A percentile compares a stretch with the other conserved stretches of the same genome.
Conservation (phyloP, 768 basidiomycete species). For the Tulasnella sp. region DNA sequence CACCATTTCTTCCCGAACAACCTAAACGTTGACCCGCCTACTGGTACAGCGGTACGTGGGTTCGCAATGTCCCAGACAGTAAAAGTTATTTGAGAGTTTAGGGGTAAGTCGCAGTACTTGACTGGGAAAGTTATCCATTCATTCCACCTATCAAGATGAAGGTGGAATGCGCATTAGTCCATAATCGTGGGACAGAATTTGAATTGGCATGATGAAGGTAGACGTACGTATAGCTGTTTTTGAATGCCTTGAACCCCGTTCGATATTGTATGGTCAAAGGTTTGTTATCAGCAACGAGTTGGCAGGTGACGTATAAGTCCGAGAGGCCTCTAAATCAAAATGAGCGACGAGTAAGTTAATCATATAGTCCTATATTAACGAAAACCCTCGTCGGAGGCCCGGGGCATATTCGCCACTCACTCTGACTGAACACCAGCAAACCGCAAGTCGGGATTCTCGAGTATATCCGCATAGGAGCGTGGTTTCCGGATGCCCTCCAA, state of each 20-base stretch:
- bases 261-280: slow-evolving; percentile 86
- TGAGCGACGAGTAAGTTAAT: slow-evolving; percentile 15
- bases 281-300: slow-evolving; percentile 88
- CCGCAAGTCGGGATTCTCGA: slow-evolving; percentile 73
- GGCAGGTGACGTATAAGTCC: slow-evolving; percentile 89
- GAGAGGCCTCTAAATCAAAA: slow-evolving; percentile 57
- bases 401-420: slow-evolving; percentile 38
- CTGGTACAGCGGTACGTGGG: slow-evolving; percentile 65
- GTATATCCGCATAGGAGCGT: slow-evolving; percentile 63
- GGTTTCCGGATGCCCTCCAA: slow-evolving; percentile 75
- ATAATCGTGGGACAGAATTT: slow-evolving; percentile 2
- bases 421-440: slow-evolving; percentile 77
- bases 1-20: slow-evolving; percentile 93
- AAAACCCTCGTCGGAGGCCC: background rate
- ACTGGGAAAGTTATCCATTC: slow-evolving; percentile 91
- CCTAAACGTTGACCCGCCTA: slow-evolving; percentile 85
- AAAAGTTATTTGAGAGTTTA: slow-evolving; percentile 81
- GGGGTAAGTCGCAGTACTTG: slow-evolving; percentile 86
- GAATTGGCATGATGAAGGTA: background rate
- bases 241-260: slow-evolving; percentile 89
- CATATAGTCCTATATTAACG: too few relatives aligned
- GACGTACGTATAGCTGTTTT: slow-evolving; percentile 64
- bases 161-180: background rate
- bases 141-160: slow-evolving; percentile 73
- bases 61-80: slow-evolving; percentile 95